A percentile compares a stretch with the other conserved stretches of the same genome.
phyloP scores from a whole-genome alignment of 2,329 filamentous ascomycete species.

The Periconia sp. region DNA sequence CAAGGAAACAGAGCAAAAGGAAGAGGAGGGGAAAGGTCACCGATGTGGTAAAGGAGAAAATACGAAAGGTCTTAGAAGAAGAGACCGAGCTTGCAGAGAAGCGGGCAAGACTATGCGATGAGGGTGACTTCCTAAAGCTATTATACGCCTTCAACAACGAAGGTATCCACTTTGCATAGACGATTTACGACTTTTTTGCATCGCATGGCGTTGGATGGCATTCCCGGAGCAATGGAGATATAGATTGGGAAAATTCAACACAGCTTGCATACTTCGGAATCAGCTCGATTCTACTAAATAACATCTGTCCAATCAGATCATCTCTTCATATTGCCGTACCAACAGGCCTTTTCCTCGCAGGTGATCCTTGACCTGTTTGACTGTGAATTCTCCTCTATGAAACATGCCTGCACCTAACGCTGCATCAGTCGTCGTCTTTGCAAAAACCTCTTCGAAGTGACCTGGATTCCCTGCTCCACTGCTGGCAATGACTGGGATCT shows the following conservation, averaged over 20 bases:
- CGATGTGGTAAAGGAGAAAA: conserved; percentile 84
- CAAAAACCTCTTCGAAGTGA: conserved; percentile 92
- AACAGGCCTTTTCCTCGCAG: conserved; percentile 73
- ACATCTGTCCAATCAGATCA: conserved; percentile 17
- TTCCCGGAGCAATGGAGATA: conserved; percentile 13
- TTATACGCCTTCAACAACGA: conserved; percentile 87
- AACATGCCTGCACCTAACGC: conserved; percentile 98
- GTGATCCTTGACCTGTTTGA: conserved; percentile 89
- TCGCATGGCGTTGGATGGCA: conserved; percentile 1
- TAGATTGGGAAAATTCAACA: too few species aligned
- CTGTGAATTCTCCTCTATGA: conserved; percentile 92
- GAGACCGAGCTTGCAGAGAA: conserved; percentile 82
- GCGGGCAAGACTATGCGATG: conserved; percentile 84
- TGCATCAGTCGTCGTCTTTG: conserved; percentile 84
- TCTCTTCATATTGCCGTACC: conserved; percentile 76
- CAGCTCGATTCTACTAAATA: conserved; percentile 6
- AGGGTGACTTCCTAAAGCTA: conserved; percentile 87
- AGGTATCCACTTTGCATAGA: conserved; percentile 77
- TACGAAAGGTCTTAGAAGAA: conserved; percentile 81
- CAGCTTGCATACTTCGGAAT: too few species aligned
- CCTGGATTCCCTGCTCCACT: conserved; percentile 86
- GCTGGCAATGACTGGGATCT: conserved; percentile 93
- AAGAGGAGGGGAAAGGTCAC: conserved; percentile 81
- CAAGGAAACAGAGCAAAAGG: conserved; percentile 62
- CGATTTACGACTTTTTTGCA: not conserved